A percentile compares a stretch with the other conserved stretches of the same genome.
phyloP scores from a whole-genome alignment of 2,329 filamentous ascomycete species.

The Westerdykella aurantiaca region DNA sequence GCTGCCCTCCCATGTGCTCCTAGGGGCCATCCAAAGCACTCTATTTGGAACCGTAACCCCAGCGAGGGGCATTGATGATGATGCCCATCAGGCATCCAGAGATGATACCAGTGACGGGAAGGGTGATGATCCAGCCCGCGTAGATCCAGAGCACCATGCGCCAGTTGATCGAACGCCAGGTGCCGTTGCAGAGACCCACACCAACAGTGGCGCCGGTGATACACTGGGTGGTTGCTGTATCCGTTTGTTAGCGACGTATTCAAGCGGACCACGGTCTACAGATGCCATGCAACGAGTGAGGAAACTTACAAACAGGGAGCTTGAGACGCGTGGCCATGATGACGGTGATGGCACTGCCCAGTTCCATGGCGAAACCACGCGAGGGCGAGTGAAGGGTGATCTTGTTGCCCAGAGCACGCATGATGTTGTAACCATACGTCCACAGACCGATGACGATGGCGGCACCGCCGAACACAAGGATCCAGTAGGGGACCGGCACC shows the following conservation, averaged over 20 bases:
- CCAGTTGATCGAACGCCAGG: constrained; percentile 41
- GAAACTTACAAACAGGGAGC: constrained; percentile 34
- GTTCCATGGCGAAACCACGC: constrained; percentile 44
- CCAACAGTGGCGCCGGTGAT: constrained; percentile 30
- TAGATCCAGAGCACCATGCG: constrained; percentile 40
- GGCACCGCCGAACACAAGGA: constrained; percentile 48
- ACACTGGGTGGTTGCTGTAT: constrained; percentile 56
- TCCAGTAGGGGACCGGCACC: constrained; percentile 54
- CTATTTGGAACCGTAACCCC: too few species aligned
- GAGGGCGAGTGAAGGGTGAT: constrained; percentile 58
- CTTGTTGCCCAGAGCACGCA: constrained; percentile 57
- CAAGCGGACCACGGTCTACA: background rate
- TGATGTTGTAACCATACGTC: constrained; percentile 62
- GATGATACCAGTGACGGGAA: constrained; percentile 43
- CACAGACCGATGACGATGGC: constrained; percentile 54
- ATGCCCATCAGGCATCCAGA: constrained; percentile 58
- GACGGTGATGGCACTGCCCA: constrained; percentile 53
- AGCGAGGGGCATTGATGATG: constrained; percentile 37
- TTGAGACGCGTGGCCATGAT: constrained; percentile 58
- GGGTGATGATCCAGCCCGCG: constrained; percentile 38
- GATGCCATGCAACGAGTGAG: background rate
- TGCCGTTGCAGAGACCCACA: constrained; percentile 30
- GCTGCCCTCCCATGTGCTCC: too few species aligned
- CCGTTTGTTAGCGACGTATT: constrained; percentile 38
- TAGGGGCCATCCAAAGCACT: too few species aligned